phyloP scores from a whole-genome alignment of 345 rosid genomes.

The Atalantia buxifolia region DNA sequence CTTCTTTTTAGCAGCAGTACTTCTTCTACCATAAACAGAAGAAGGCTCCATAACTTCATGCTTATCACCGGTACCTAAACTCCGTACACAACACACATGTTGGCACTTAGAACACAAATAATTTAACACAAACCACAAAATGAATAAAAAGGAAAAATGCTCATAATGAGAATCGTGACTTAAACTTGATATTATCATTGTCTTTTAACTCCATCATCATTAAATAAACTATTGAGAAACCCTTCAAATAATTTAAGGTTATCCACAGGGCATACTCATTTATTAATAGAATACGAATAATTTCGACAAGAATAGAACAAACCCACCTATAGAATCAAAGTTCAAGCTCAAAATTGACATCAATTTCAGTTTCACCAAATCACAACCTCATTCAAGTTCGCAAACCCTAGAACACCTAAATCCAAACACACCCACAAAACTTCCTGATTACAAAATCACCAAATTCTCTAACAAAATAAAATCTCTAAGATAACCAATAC shows the following conservation, averaged over 20 bases:
- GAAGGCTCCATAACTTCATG: constrained; percentile 26
- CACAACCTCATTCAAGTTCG: background rate
- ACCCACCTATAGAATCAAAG: background rate
- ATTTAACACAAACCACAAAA: background rate
- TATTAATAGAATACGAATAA: background rate
- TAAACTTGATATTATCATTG: background rate
- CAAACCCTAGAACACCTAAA: no score
- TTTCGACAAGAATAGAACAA: background rate
- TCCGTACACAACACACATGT: background rate
- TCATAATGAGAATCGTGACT: background rate
- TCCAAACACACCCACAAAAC: no score
- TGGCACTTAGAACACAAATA: background rate
- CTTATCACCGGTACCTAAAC: constrained; percentile 21
- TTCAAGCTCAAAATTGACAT: background rate
- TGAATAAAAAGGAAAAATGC: background rate
- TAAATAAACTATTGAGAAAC: background rate
- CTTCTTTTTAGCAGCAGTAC: constrained; percentile 30
- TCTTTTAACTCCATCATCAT: background rate
- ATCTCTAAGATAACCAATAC: background rate
- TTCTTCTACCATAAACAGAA: constrained; percentile 38
- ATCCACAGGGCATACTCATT: background rate
- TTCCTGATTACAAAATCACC: background rate
- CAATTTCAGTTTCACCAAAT: background rate
- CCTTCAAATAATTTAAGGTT: background rate
- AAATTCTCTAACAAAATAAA: background rate